Conservation (phyloP, 768 basidiomycete genomes). For the Amanita molliuscula region DNA sequence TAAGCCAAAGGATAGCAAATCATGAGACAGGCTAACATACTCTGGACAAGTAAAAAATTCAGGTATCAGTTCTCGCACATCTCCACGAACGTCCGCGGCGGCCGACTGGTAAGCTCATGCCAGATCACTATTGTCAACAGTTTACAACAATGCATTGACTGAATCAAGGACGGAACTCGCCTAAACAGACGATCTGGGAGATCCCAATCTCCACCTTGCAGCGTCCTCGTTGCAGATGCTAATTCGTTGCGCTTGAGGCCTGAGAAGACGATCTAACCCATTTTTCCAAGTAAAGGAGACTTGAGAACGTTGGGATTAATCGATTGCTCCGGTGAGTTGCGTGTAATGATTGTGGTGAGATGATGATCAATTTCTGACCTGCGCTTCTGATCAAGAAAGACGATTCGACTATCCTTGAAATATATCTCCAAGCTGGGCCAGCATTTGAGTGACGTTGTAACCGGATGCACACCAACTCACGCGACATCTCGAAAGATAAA, state of each 20-base stretch:
- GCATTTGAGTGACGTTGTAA: neutral
- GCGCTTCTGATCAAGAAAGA: slow-evolving; percentile 63
- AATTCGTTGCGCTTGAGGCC: too few species aligned
- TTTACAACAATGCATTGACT: neutral
- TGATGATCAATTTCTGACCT: slow-evolving; percentile 51
- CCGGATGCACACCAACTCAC: slow-evolving; percentile 33
- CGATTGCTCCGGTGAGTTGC: too few species aligned
- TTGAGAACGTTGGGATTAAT: too few species aligned
- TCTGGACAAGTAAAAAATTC: slow-evolving; percentile 83
- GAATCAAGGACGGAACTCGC: slow-evolving; percentile 22
- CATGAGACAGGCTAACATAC: slow-evolving; percentile 25
- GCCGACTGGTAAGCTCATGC: slow-evolving; percentile 79
- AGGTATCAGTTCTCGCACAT: slow-evolving; percentile 89
- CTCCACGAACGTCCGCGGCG: slow-evolving; percentile 76
- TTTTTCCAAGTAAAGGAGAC: too few species aligned
- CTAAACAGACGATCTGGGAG: slow-evolving; percentile 80
- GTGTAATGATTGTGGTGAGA: too few species aligned
- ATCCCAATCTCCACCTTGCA: slow-evolving; percentile 97
- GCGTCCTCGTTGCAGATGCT: too few species aligned
- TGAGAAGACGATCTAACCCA: too few species aligned
- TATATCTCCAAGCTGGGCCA: slow-evolving; percentile 71
- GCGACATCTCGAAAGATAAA: slow-evolving; percentile 90
- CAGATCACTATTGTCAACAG: slow-evolving; percentile 43
- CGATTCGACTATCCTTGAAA: slow-evolving; percentile 83
- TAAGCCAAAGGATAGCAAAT: neutral